These are phyloP conservation scores for Diaporthe vexans DNA, from an alignment of 2,329 filamentous ascomycete species.

Conservation along the genomic window DNA sequence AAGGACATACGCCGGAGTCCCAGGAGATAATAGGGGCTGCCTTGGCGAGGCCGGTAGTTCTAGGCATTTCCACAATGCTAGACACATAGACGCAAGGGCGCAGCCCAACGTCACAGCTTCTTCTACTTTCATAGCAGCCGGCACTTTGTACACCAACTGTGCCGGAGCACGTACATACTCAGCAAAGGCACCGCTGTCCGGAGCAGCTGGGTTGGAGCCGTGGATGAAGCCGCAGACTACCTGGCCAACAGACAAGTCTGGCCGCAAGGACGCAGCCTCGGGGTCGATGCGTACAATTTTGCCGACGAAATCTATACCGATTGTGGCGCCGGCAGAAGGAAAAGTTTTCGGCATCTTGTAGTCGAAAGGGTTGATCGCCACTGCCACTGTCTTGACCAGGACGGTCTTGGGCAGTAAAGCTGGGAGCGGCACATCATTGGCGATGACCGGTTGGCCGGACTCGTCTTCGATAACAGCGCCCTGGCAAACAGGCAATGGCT, in stretches of 20 bases:
- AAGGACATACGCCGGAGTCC: not conserved
- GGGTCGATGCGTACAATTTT: not conserved
- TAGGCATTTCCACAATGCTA: not conserved
- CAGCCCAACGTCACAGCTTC: not conserved
- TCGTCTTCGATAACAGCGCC: not conserved
- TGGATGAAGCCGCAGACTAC: slow-evolving; percentile 15
- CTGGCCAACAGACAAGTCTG: not conserved
- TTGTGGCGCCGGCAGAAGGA: not conserved
- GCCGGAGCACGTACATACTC: not conserved
- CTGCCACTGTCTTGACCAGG: not conserved
- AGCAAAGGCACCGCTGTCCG: slow-evolving; percentile 6
- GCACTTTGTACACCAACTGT: not conserved
- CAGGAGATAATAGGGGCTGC: not conserved
- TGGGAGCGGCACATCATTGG: not conserved
- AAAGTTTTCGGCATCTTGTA: slow-evolving; percentile 11
- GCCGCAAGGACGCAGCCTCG: not conserved
- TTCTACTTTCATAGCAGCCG: not conserved
- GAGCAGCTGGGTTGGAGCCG: not conserved
- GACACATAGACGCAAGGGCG: slow-evolving; percentile 1
- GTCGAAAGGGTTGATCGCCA: slow-evolving; percentile 6
- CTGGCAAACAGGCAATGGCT: not conserved
- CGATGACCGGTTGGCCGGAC: slow-evolving; percentile 4
- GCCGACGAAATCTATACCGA: slow-evolving; percentile 10
- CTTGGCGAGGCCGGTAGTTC: not conserved
- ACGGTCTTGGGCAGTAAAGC: not conserved